Conservation (phyloP, 192 early-diverging fungal genomes). For the Mortierella alpina region DNA sequence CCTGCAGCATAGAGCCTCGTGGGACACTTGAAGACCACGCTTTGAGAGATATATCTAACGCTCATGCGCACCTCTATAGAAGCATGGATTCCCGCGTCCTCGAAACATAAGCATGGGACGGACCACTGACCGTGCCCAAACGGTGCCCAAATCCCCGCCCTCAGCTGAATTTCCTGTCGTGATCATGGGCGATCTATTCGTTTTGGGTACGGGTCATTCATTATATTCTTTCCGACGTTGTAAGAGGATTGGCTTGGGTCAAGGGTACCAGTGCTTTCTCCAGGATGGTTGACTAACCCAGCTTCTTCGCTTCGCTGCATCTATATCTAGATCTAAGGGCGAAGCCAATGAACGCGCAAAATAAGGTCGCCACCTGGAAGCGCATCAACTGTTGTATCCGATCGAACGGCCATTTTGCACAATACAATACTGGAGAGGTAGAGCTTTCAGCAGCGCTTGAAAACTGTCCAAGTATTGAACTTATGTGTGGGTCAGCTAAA, state of each 20-base stretch:
- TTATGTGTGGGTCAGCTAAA: background rate
- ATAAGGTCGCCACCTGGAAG: slow-evolving; percentile 34
- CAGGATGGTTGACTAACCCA: background rate
- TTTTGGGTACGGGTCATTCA: slow-evolving; percentile 25
- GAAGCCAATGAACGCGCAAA: slow-evolving; percentile 21
- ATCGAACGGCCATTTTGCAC: slow-evolving; percentile 40
- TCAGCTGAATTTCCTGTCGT: slow-evolving; percentile 36
- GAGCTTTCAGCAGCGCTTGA: background rate
- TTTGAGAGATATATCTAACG: too few relatives aligned
- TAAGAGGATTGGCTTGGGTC: too few relatives aligned
- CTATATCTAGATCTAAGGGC: slow-evolving; percentile 17
- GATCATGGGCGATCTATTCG: slow-evolving; percentile 32
- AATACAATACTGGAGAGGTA: slow-evolving; percentile 46
- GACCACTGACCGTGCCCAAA: slow-evolving; percentile 3
- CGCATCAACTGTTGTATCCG: slow-evolving; percentile 38
- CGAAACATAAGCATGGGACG: slow-evolving; percentile 33
- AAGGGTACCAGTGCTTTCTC: too few relatives aligned
- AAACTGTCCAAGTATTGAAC: background rate
- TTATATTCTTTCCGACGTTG: background rate
- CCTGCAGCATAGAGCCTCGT: background rate
- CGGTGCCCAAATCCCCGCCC: slow-evolving; percentile 22
- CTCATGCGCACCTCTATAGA: slow-evolving; percentile 3
- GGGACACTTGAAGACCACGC: too few relatives aligned
- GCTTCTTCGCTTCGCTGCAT: background rate
- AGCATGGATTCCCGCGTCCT: slow-evolving; percentile 23